Base-by-base conservation (phyloP, 2,329 filamentous ascomycete species). In the Thielaviopsis punctulata region DNA sequence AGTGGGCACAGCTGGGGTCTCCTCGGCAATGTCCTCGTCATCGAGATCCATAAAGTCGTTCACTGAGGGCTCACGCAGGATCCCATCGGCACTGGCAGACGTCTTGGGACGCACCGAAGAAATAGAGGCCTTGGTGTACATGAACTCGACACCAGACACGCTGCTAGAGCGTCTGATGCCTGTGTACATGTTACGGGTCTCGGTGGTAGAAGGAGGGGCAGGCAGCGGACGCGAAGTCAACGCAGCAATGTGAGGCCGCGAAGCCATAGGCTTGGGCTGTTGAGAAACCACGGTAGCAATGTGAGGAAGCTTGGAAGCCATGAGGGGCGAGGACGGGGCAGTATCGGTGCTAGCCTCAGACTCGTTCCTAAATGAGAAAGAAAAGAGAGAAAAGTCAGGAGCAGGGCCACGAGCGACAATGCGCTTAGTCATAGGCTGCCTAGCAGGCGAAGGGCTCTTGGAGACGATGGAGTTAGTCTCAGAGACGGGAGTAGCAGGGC, bases 1-100 rank as follows among this genome's bases (percentile, higher is more conserved):
- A 5, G 12, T 33, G 36, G 48, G 43, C 43, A 12, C 43, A 22
- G 10, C 43, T 15, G 55, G 23, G 22, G 44, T 58, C 58, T 59
- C 62, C 57, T 79, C 76, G 8, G 75, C 73, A 55, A 79, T 75
- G 52, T 79, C 76, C 25, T 79, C 75, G 55, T 79, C 75, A 53
- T 68, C 73, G 5, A 79, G 64, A 19, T 68, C 66, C 51, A 76
- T 65, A 49, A 79, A 77, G 39, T 79, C 75, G 18, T 69, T 66
- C 21, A 77, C 63, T 36, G 69, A 69, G 5, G 75, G 75, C 57
- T 77, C 75, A 45, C 65, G 64, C 3, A 77, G 65, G 1, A 68
- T 65, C 25, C 49, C 52, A 10, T 54, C 52, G 10, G 45, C 49
- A 45, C 52, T 54, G 8, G 49, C 49, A 1, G 52, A 55, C 13